A percentile compares a stretch with the other conserved stretches of the same genome.
These are phyloP conservation scores for Trametes pubescens DNA, from an alignment of 1,284 basidiomycete species.

Conservation along the genomic window DNA sequence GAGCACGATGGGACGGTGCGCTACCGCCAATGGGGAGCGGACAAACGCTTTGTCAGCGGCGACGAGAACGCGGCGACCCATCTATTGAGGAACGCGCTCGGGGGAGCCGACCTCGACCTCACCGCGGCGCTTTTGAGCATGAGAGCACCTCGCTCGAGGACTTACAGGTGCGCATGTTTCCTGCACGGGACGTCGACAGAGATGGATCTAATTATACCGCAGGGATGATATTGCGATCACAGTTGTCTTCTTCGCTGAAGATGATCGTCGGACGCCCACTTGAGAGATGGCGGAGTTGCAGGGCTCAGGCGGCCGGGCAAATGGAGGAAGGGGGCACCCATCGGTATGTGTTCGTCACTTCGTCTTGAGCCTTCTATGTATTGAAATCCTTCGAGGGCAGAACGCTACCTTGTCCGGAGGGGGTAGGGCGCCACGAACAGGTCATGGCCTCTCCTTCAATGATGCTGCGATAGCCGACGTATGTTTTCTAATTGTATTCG, in stretches of 20 bases:
- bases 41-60: slow-evolving; percentile 53
- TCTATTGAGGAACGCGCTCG: slow-evolving; percentile 66
- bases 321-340: slow-evolving; percentile 1
- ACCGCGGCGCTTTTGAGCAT: slow-evolving; percentile 55
- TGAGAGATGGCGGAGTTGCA: slow-evolving; percentile 8
- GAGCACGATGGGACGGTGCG: slow-evolving; percentile 35
- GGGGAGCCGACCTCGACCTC: slow-evolving; percentile 61
- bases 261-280: slow-evolving; percentile 7
- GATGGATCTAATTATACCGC: neutral
- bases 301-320: slow-evolving; percentile 2
- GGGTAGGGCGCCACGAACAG: neutral
- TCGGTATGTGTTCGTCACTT: neutral
- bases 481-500: neutral
- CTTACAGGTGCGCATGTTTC: slow-evolving; percentile 45
- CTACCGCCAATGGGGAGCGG: slow-evolving; percentile 48
- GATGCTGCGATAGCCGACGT: neutral
- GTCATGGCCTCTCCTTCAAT: neutral
- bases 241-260: slow-evolving; percentile 39
- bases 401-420: neutral
- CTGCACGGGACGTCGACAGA: neutral
- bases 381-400: neutral
- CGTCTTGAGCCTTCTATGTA: neutral
- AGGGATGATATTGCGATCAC: slow-evolving; percentile 40
- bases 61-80: slow-evolving; percentile 62
- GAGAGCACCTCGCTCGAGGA: slow-evolving; percentile 47